Base-by-base conservation (phyloP, 495 filamentous ascomycete species). In the Baudoinia panamericana region DNA sequence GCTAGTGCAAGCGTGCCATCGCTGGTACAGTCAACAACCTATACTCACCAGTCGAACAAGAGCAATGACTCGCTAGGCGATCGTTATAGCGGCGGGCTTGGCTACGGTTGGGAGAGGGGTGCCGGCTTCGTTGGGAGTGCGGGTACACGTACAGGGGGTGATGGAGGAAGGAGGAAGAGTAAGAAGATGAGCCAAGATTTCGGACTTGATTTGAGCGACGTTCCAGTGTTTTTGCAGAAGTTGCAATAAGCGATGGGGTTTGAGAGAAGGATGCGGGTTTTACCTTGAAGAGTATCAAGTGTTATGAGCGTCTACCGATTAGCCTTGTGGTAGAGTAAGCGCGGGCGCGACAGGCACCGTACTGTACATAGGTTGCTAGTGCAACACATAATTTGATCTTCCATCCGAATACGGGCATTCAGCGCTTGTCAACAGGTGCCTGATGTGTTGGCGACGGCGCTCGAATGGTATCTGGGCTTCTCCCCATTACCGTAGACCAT, bases 61-160 rank as follows among this genome's bases (percentile, higher is more conserved):
- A 40, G 40, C 40, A 23, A 25, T 24, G 43, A 40, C 26, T 15
- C 31, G 24, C 11, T 58, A 10, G 28, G 45, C 16, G 63, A 60
- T 35, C 60, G 64, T 12, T 67, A 65, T 36, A 42, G 49, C 34
- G 65, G 65, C 18, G 63, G 65, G 8, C 41, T 66, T n/a, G 25
- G 49, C 17, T 68, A 65, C 39, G 64, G 61, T 7, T 68, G 59
- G 41, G 64, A 67, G 43, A 55, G 45, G 9, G 63, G 58, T 10
- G 56, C 35, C 13, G 59, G 60, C 0, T 41, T 61, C 23, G 53
- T 49, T 13, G 62, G 61, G n/a, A 63, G 60, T 49, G 60, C 62
- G 23, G 65, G 65, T 3, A 68, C 62, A 33, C 29, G 62, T 22
- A 42, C 35, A n/a, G 28, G 34, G 26, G 41, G 55, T 18, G 56